phyloP scores from a whole-genome alignment of 2,329 filamentous ascomycete genomes.

The Xylaria sp. region DNA sequence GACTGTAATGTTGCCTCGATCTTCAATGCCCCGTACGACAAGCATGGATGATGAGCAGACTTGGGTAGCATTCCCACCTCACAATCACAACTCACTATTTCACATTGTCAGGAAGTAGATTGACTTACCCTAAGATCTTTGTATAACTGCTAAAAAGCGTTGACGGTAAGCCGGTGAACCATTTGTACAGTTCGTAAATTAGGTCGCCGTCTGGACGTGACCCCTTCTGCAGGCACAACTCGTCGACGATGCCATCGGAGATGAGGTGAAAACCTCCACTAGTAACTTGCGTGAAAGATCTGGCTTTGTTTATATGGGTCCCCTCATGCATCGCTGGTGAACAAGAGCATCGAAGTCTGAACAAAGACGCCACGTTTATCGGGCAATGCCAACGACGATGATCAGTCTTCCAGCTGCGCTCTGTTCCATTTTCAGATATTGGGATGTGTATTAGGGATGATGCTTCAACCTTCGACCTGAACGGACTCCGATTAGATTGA shows the following conservation, averaged over 20 bases:
- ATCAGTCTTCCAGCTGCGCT: conserved; percentile 1
- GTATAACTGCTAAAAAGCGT: neutral
- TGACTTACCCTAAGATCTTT: conserved; percentile 1
- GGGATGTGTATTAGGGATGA: conserved; percentile 2
- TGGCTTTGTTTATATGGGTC: neutral
- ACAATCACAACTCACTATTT: neutral
- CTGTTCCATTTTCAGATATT: neutral
- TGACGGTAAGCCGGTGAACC: neutral
- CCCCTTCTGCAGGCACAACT: conserved; percentile 1
- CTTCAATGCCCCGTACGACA: too few species aligned
- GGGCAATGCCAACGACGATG: conserved; percentile 5
- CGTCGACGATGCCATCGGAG: conserved; percentile 1
- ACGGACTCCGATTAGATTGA: neutral
- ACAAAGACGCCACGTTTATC: conserved; percentile 2
- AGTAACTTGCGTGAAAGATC: neutral
- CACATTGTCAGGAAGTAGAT: neutral
- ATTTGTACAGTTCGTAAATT: conserved; percentile 1
- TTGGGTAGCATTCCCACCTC: neutral
- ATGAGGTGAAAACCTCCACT: neutral
- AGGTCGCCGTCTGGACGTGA: neutral
- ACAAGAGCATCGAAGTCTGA: conserved; percentile 1
- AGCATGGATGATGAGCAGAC: neutral
- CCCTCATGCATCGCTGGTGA: neutral
- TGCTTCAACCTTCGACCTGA: neutral
- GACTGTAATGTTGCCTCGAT: too few species aligned